phyloP scores from a whole-genome alignment of 179 eudicot genomes.

The Actinidia chinensis region DNA sequence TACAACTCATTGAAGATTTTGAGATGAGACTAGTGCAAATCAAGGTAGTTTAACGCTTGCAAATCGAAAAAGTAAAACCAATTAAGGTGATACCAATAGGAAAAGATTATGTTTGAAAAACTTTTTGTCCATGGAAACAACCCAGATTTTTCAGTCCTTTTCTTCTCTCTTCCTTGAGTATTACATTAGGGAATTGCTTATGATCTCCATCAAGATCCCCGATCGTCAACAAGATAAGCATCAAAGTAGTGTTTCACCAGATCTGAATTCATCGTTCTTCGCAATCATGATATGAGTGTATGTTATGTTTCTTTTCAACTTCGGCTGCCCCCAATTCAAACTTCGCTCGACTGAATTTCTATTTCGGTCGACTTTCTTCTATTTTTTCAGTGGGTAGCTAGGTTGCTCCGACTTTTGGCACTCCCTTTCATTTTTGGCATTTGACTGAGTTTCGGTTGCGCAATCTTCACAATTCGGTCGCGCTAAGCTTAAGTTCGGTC shows the following conservation, averaged over 20 bases:
- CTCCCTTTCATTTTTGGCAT: too few species aligned
- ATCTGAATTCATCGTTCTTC: slow-evolving; percentile 47
- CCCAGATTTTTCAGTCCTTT: slow-evolving; percentile 28
- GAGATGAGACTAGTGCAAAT: not conserved
- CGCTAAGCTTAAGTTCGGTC: too few species aligned
- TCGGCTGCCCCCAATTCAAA: too few species aligned
- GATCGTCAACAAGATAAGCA: slow-evolving; percentile 70
- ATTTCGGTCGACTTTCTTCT: too few species aligned
- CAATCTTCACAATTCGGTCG: too few species aligned
- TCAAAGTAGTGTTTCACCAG: slow-evolving; percentile 62
- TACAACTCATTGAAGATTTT: not conserved
- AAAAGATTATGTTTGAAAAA: slow-evolving; percentile 26
- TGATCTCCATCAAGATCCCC: slow-evolving; percentile 47
- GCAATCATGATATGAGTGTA: slow-evolving; percentile 39
- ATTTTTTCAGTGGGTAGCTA: too few species aligned
- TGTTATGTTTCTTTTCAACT: too few species aligned
- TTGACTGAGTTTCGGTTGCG: too few species aligned
- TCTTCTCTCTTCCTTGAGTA: slow-evolving; percentile 31
- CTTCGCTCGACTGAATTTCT: too few species aligned
- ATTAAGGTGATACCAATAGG: slow-evolving; percentile 25
- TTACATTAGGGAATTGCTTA: slow-evolving; percentile 26
- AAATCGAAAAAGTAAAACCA: not conserved
- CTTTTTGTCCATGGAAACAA: slow-evolving; percentile 25
- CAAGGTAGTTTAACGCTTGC: not conserved
- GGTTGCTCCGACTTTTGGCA: too few species aligned